Conservation (phyloP, 768 basidiomycete genomes). For the Porphyrellus cyaneotinctus region DNA sequence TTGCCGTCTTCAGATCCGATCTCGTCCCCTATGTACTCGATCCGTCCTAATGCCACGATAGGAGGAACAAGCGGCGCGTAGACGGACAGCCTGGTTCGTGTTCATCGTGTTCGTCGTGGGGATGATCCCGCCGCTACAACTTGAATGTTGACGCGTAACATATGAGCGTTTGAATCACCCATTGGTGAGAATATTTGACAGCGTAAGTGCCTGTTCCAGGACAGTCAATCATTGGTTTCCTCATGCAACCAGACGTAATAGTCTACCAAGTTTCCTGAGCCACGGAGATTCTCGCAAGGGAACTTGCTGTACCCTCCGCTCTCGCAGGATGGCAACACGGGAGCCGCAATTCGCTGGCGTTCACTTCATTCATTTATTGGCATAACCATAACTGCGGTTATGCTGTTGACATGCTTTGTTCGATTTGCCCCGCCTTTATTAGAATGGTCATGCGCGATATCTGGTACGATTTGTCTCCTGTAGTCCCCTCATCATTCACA, state of each 20-base stretch:
- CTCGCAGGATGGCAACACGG: not conserved
- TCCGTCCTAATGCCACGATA: too few species aligned
- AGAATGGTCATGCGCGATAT: not conserved
- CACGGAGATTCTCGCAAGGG: not conserved
- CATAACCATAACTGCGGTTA: not conserved
- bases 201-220: too few species aligned
- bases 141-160: too few species aligned
- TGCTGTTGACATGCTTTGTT: not conserved
- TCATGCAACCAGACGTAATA: not conserved
- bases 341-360: not conserved
- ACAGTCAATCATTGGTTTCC: not conserved
- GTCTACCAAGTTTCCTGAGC: not conserved
- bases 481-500: not conserved
- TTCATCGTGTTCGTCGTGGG: not conserved
- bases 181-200: too few species aligned
- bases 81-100: too few species aligned
- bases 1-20: too few species aligned
- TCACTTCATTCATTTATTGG: not conserved
- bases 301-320: not conserved
- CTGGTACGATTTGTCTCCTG: not conserved
- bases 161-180: too few species aligned
- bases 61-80: too few species aligned
- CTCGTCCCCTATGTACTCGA: too few species aligned
- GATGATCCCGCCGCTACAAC: not conserved
- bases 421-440: conserved; percentile 2